phyloP scores from a whole-genome alignment of 441 rosid species.

The Populus hybrid region DNA sequence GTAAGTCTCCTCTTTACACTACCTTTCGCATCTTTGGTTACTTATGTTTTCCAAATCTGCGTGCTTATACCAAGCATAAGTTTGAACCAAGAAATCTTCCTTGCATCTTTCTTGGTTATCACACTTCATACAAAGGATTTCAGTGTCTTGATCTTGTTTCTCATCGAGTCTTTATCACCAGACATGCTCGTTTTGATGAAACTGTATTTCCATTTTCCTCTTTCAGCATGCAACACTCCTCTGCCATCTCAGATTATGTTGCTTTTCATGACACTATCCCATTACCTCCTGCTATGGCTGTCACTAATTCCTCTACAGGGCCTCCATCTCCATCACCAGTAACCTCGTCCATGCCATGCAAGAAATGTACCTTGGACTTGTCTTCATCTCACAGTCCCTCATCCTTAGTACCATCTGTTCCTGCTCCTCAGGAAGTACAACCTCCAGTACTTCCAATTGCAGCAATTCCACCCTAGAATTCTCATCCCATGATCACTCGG shows the following conservation, averaged over 20 bases:
- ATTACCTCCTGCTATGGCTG: too few species aligned
- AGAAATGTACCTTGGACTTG: too few species aligned
- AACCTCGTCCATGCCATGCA: too few species aligned
- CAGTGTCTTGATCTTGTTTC: background rate
- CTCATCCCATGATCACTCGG: too few species aligned
- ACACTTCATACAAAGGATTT: background rate
- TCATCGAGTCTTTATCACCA: background rate
- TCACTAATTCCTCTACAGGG: fast-evolving
- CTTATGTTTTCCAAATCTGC: background rate
- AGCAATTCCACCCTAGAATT: too few species aligned
- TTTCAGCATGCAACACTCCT: too few species aligned
- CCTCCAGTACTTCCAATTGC: too few species aligned
- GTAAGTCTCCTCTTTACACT: background rate
- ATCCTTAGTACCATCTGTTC: fast-evolving
- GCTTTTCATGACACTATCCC: too few species aligned
- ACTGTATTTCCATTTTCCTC: background rate
- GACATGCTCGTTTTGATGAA: background rate
- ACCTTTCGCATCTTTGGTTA: background rate
- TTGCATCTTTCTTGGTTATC: background rate
- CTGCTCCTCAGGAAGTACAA: too few species aligned
- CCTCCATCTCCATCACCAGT: too few species aligned
- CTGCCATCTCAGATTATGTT: too few species aligned
- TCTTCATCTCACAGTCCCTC: fast-evolving
- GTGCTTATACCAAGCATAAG: background rate
- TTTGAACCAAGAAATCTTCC: background rate